phyloP scores from a whole-genome alignment of 257 asterid species.

The Capsicum pubescens region DNA sequence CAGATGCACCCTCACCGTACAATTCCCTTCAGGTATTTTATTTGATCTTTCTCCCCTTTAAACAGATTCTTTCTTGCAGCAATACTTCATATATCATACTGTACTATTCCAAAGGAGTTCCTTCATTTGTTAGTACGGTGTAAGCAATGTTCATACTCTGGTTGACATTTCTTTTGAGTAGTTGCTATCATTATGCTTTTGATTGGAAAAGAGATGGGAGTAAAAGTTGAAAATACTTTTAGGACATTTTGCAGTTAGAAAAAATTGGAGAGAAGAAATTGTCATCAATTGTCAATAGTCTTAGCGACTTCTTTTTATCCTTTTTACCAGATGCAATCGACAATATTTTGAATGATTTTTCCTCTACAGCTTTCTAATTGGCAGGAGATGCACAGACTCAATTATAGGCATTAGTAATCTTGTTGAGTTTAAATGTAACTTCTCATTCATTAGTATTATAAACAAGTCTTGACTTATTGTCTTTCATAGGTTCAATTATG shows the following conservation, averaged over 20 bases:
- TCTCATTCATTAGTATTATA: background rate
- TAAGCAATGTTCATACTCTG: background rate
- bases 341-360: background rate
- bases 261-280: background rate
- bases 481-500: background rate
- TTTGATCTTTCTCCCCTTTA: background rate
- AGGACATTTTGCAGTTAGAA: background rate
- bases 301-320: no score
- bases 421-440: background rate
- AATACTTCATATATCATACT: background rate
- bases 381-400: background rate
- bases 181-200: background rate
- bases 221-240: background rate
- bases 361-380: background rate
- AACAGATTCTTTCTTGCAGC: background rate
- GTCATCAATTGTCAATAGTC: background rate
- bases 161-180: background rate
- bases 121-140: background rate
- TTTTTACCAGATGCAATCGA: background rate
- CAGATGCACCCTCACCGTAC: conserved; percentile 95
- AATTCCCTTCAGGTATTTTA: conserved; percentile 76
- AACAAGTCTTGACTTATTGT: background rate
- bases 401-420: background rate
- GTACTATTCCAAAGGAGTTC: background rate
- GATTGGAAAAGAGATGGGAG: conserved; percentile 1